Base-by-base conservation (phyloP, 169 alveolate genomes). In the Babesia gibsoni region DNA sequence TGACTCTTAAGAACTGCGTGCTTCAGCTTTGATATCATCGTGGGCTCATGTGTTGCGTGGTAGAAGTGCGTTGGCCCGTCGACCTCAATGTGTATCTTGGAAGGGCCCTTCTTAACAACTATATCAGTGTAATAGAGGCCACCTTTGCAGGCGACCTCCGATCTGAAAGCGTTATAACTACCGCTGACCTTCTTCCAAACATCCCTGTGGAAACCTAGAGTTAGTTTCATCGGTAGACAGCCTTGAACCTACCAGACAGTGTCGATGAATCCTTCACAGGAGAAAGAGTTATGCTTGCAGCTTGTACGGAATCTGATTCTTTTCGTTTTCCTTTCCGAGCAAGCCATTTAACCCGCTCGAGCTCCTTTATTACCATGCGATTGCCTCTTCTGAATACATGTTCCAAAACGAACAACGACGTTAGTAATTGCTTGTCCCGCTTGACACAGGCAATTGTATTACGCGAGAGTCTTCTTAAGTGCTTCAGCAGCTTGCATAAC, bases 61-160 rank as follows among this genome's bases (percentile, higher is more conserved):
- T 49, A 49, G 57, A 58, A 75, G 73, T 75, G 84, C 49, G 68
- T 58, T n/a, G 84, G 84, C 46, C 84, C 84, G 36, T 75, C 73
- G 18, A 75, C 74, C 32, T 75, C 84, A 20, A 75, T 32, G 56
- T 52, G 41, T 9, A 43, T 54, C 56, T 46, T 45, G 30, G 16
- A 16, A n/a, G 14, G 29, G 4, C 73, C 67, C 14, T 6, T 14
- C 33, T 58, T 45, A 14, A 53, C 56, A 9, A 66, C 72, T 4
- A 75, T 0, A 20, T 75, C 84, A 12, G 42, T 75, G 43, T 58
- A 37, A 45, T 75, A 75, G 35, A 66, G n/a, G 22, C 73, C 52
- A 0, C 45, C 32, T 12, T 27, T 52, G 59, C 70, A 52, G 39
- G 49, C 23, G 52, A 66, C 79, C 33, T 75, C 84, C 18, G 73